Evolutionary conservation across 2,329 filamentous ascomycete genomes (phyloP).

Genomic region (Cryoendolithus antarcticus): DNA sequence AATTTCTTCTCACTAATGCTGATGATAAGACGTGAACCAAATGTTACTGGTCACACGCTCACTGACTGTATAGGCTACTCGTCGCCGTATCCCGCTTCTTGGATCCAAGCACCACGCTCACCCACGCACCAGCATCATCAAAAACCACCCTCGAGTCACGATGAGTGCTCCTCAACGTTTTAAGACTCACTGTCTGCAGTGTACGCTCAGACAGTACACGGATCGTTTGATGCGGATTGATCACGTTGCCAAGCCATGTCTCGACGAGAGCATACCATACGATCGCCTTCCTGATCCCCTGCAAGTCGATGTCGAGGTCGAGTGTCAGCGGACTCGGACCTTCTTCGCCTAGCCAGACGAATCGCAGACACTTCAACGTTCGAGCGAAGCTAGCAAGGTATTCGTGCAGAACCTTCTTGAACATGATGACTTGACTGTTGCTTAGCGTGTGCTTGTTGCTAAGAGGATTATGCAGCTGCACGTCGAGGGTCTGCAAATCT

Average conservation of each 20-base stretch:
- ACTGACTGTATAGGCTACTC: conserved; percentile 6
- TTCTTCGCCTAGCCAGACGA: conserved; percentile 19
- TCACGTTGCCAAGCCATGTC: conserved; percentile 16
- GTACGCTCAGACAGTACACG: conserved; percentile 2
- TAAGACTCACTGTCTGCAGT: conserved; percentile 6
- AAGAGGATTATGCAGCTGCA: conserved; percentile 18
- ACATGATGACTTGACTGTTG: conserved; percentile 14
- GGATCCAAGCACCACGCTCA: conserved; percentile 7
- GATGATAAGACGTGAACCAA: too few species aligned
- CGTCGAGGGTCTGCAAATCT: conserved; percentile 14
- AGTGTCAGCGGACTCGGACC: conserved; percentile 21
- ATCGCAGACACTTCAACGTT: conserved; percentile 16
- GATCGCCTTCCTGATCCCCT: conserved; percentile 6
- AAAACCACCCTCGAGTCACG: not conserved
- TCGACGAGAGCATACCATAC: conserved; percentile 13
- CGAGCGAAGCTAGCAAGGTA: conserved; percentile 20
- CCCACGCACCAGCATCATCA: conserved; percentile 7
- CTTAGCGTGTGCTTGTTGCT: conserved; percentile 7
- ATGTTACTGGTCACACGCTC: not conserved
- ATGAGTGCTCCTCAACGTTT: conserved; percentile 8
- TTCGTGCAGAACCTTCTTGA: conserved; percentile 18
- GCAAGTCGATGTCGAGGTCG: conserved; percentile 9
- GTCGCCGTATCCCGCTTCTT: not conserved
- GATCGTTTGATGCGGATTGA: conserved; percentile 7
- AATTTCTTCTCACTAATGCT: too few species aligned